Base-by-base conservation (phyloP, 257 asterid genomes). In the Paraleonurus japonicus region DNA sequence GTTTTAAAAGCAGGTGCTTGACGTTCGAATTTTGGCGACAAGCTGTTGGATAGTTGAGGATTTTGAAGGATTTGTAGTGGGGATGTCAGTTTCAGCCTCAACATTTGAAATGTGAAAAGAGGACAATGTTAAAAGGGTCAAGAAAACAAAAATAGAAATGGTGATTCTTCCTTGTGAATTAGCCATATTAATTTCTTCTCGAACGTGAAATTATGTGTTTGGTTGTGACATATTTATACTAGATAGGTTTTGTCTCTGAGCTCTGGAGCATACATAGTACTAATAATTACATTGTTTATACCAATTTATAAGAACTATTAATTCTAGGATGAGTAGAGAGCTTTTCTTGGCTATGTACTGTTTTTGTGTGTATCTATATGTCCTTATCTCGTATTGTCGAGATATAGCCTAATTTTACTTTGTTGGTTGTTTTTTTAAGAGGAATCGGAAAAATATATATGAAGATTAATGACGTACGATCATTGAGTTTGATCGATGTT, bases 111-210 rank as follows among this genome's bases (percentile, higher is more conserved):
- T 5, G 6, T 12, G 16, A 43, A 43, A 43, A 43, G 17, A 12
- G 13, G 55, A 16, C 23, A 16, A 48, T 6, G 55, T 48, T n/a
- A 48, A 48, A 48, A 48, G 23, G 55, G 23, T 48, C 3, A 1
- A 17, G 11, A 48, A 17, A 48, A 48, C 23, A n/a, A 48, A 43
- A 69, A 53, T 11, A 77, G 7, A 43, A 69, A 53, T 11, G 75
- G 7, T 8, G 72, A 61, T 17, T 66, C 74, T 75, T 53, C 74
- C 72, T 61, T 78, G 76, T 5, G 71, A 76, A 6, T 48, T 47
- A 3, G 74, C 57, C 39, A 77, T 35, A 17, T 48, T n/a, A n/a
- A n/a, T n/a, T 43, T 43, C 43, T 35, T 35, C 3, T 35, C 12
- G 43, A 35, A 35, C 43, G 9, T 43, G 50, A 39, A 39, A 39